phyloP scores from a whole-genome alignment of 1,284 basidiomycete species.

The Phylloporus gajari region DNA sequence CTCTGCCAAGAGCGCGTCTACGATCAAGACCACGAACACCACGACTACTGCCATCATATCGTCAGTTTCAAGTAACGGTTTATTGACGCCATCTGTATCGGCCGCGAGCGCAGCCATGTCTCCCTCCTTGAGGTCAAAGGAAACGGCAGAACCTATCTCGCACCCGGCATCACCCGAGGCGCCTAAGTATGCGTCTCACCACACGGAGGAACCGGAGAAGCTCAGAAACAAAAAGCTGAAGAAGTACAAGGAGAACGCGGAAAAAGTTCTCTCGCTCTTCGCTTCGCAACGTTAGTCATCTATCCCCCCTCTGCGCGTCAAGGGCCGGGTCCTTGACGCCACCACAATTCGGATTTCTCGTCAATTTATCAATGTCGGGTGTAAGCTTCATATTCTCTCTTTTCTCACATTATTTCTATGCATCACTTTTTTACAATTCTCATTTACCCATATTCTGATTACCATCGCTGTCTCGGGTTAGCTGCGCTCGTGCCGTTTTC shows the following conservation, averaged over 20 bases:
- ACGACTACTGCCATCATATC: slow-evolving; percentile 61
- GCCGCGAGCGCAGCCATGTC: slow-evolving; percentile 55
- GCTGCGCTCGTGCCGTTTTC: slow-evolving; percentile 35
- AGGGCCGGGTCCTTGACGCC: slow-evolving; percentile 40
- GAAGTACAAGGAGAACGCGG: slow-evolving; percentile 84
- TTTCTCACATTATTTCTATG: slow-evolving; percentile 44
- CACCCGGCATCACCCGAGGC: slow-evolving; percentile 46
- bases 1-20: slow-evolving; percentile 58
- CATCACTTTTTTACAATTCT: slow-evolving; percentile 31
- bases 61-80: slow-evolving; percentile 56
- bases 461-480: slow-evolving; percentile 25
- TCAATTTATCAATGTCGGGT: slow-evolving; percentile 29
- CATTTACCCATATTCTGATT: slow-evolving; percentile 28
- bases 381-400: slow-evolving; percentile 28
- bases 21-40: slow-evolving; percentile 54
- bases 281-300: slow-evolving; percentile 59
- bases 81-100: slow-evolving; percentile 70
- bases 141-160: slow-evolving; percentile 43
- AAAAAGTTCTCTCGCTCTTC: slow-evolving; percentile 83
- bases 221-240: slow-evolving; percentile 77
- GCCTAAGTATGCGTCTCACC: slow-evolving; percentile 40
- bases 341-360: slow-evolving; percentile 28
- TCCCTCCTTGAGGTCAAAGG: slow-evolving; percentile 81
- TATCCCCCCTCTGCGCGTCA: slow-evolving; percentile 9
- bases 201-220: slow-evolving; percentile 60